These are phyloP conservation scores for Curvularia spicifera DNA, from an alignment of 2,329 filamentous ascomycete genomes.

Conservation along the genomic window DNA sequence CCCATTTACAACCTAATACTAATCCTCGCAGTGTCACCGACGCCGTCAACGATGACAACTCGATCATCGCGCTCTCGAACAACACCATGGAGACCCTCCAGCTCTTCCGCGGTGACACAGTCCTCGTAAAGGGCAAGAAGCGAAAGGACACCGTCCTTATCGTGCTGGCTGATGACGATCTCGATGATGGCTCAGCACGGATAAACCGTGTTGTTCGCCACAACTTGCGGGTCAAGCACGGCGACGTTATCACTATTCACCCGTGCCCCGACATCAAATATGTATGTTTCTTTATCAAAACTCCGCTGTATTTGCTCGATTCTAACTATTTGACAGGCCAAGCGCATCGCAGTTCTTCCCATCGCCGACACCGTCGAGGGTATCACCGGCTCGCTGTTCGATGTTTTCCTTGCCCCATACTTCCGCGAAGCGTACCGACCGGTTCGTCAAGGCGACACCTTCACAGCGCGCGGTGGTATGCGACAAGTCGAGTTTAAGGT, in stretches of 20 bases:
- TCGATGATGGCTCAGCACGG: constrained; percentile 94
- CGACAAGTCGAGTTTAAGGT: constrained; percentile 99
- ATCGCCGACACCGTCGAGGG: constrained; percentile 99
- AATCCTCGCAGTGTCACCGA: constrained; percentile 82
- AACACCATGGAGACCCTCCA: constrained; percentile 98
- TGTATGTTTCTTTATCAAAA: constrained; percentile 62
- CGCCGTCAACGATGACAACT: constrained; percentile 99
- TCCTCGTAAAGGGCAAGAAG: constrained; percentile 99
- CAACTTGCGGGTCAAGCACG: constrained; percentile 98
- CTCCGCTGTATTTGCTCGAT: not conserved
- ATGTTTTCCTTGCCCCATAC: constrained; percentile 98
- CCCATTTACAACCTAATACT: constrained; percentile 24
- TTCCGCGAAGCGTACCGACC: constrained; percentile 99
- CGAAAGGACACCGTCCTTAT: constrained; percentile 98
- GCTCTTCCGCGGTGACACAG: constrained; percentile 98
- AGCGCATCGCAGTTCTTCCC: constrained; percentile 96
- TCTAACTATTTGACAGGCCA: constrained; percentile 69
- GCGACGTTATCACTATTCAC: constrained; percentile 96
- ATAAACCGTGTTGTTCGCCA: constrained; percentile 99
- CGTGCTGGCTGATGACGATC: constrained; percentile 94
- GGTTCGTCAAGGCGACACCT: constrained; percentile 94
- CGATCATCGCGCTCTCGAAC: constrained; percentile 96
- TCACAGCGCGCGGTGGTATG: constrained; percentile 98
- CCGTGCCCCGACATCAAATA: constrained; percentile 99
- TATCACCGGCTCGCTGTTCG: constrained; percentile 95